Conservation (phyloP, 139 green algal species). For the Pycnococcus provasolii region DNA sequence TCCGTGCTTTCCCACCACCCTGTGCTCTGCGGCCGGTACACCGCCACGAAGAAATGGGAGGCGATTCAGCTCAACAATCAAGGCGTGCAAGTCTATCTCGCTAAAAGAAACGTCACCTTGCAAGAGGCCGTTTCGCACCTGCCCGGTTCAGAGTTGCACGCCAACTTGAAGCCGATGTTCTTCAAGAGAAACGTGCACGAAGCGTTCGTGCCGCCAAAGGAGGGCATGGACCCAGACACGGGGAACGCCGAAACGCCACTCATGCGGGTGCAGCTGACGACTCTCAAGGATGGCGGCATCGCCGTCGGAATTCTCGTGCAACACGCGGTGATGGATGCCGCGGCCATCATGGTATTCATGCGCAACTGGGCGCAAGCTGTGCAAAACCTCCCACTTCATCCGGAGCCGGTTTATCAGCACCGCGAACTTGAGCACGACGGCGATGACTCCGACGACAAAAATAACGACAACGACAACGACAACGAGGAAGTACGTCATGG, state of each 20-base stretch:
- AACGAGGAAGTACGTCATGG: slow-evolving; percentile 4
- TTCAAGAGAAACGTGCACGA: not conserved
- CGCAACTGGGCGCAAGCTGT: slow-evolving; percentile 4
- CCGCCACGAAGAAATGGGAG: not conserved
- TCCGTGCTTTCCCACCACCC: not conserved
- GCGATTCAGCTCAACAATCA: slow-evolving; percentile 7
- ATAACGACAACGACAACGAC: not conserved
- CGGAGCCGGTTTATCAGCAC: not conserved
- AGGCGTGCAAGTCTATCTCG: not conserved
- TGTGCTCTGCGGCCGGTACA: slow-evolving; percentile 5
- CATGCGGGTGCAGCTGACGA: not conserved
- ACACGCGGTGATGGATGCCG: slow-evolving; percentile 3
- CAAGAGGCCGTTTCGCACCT: not conserved
- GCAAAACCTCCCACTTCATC: not conserved
- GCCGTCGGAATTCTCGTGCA: slow-evolving; percentile 5
- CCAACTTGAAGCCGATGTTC: not conserved
- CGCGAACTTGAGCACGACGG: not conserved
- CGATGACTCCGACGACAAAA: not conserved
- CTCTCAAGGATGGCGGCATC: not conserved
- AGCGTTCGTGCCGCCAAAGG: slow-evolving; percentile 5
- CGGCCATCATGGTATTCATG: slow-evolving; percentile 1
- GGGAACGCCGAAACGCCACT: not conserved
- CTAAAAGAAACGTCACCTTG: not conserved
- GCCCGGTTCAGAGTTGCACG: not conserved
- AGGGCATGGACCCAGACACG: slow-evolving; percentile 7